Base-by-base conservation (phyloP, 495 filamentous ascomycete species). In the Cercophora scortea region DNA sequence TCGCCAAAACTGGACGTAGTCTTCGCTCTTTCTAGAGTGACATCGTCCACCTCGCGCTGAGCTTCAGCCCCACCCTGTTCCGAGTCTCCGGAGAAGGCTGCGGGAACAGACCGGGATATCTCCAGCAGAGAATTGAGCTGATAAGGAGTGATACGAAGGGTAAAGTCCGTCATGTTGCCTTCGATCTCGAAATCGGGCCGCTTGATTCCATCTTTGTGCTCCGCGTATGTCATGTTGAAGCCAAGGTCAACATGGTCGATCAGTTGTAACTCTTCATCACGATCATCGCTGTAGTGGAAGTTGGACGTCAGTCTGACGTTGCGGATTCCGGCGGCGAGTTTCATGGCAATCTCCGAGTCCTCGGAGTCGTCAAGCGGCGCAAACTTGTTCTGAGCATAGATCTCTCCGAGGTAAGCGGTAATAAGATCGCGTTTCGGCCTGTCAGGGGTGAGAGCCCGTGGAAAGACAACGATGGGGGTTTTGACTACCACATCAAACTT, bases 401-500 rank as follows among this genome's bases (percentile, higher is more conserved):
- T 95, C 67, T 98, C 93, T 67, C 93, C 93, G 13, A 98, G 76
- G 60, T 96, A 92, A 7, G 92, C 93, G 3, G 90, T 97, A 40
- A 97, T 70, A 12, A 88, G 75, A 70, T 98, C 93, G 39, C 89
- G 79, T 45, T 75, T 74, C 10, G 73, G 61, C 5, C 56, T 64
- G 17, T 75, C 75, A 9, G 85, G 78, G 50, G 78, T 75, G 61
- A 91, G 80, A 41, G 81, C 72, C 41, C 87, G 74, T 6, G 93
- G 93, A 64, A 98, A 97, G 9, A 96, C 90, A 40, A 98, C 76
- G 51, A 98, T 97, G 12, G 93, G 93, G 0, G 93, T 97, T 61
- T 88, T 93, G 67, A 97, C 77, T 13, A 94, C 76, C 40, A 98
- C 79, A 62, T 97, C 93, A 55, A 98, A 95, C 59, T 93, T 88